These are phyloP conservation scores for Limtongozyma cylindracea DNA, from an alignment of 805 yeast species.

Conservation along the genomic window DNA sequence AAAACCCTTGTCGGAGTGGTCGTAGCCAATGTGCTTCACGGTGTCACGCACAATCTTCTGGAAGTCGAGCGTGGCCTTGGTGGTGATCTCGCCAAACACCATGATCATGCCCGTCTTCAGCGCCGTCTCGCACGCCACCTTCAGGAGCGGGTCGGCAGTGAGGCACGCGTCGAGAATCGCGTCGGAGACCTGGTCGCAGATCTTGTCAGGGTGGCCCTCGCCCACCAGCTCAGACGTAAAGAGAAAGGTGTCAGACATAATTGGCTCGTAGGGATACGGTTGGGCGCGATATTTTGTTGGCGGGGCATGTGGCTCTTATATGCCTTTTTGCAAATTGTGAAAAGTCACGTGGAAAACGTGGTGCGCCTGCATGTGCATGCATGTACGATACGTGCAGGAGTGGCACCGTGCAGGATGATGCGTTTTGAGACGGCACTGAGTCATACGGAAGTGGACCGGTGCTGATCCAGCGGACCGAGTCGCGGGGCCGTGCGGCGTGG, in stretches of 20 bases:
- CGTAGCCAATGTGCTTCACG: slow-evolving; percentile 96
- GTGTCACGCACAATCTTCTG: slow-evolving; percentile 97
- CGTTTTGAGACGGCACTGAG: too few species aligned
- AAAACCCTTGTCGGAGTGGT: slow-evolving; percentile 85
- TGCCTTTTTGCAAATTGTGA: too few species aligned
- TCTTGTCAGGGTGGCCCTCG: slow-evolving; percentile 89
- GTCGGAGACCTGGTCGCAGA: slow-evolving; percentile 97
- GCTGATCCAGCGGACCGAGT: too few species aligned
- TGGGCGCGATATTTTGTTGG: too few species aligned
- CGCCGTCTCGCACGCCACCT: slow-evolving; percentile 98
- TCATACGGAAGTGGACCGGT: too few species aligned
- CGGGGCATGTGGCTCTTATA: too few species aligned
- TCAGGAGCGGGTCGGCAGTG: slow-evolving; percentile 85
- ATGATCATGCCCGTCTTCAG: slow-evolving; percentile 98
- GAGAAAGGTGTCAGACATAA: slow-evolving; percentile 17
- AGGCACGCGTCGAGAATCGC: slow-evolving; percentile 96
- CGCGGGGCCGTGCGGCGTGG: too few species aligned
- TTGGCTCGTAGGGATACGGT: too few species aligned
- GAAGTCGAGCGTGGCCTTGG: slow-evolving; percentile 85
- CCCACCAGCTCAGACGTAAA: slow-evolving; percentile 81
- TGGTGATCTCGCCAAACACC: slow-evolving; percentile 99
- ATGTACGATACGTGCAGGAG: too few species aligned
- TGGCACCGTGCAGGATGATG: too few species aligned
- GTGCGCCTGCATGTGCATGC: too few species aligned
- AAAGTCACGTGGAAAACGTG: too few species aligned